These are phyloP conservation scores for Serendipita sp. DNA, from an alignment of 768 basidiomycete species.

Conservation along the genomic window DNA sequence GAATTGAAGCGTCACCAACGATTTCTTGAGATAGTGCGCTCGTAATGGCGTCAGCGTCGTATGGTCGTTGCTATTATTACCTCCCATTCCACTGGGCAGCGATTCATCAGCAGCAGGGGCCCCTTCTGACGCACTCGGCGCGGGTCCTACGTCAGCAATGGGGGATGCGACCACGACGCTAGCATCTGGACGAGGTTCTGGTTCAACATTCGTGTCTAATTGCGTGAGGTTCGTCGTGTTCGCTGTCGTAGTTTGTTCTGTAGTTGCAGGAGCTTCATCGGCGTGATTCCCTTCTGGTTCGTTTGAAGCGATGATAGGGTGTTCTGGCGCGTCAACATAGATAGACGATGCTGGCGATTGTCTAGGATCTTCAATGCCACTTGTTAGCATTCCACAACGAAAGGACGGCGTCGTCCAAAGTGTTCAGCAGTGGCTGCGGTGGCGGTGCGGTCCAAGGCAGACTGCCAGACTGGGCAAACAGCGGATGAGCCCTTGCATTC, in stretches of 20 bases:
- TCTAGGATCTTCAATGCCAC: background rate
- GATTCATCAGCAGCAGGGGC: background rate
- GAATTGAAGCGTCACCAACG: constrained; percentile 78
- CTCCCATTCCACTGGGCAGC: background rate
- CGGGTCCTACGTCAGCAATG: background rate
- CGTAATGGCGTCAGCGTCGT: constrained; percentile 61
- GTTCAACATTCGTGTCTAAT: background rate
- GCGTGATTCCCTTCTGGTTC: background rate
- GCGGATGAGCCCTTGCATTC: no score
- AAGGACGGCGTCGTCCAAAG: background rate
- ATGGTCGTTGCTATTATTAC: background rate
- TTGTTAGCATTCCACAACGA: background rate
- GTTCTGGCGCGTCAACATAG: background rate
- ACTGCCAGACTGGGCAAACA: background rate
- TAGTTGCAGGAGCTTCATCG: background rate
- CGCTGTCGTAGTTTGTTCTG: no score
- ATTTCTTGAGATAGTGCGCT: constrained; percentile 97
- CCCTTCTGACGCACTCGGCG: background rate
- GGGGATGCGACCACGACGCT: background rate
- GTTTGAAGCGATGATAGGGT: background rate
- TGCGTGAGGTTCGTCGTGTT: background rate
- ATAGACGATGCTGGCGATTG: background rate
- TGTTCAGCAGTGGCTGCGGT: background rate
- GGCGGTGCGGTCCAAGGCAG: background rate
- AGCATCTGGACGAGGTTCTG: background rate